Percentiles rank a stretch among this genome's conserved stretches.
Conservation (phyloP, 192 early-diverging fungal species). For the Gigaspora rosea region DNA sequence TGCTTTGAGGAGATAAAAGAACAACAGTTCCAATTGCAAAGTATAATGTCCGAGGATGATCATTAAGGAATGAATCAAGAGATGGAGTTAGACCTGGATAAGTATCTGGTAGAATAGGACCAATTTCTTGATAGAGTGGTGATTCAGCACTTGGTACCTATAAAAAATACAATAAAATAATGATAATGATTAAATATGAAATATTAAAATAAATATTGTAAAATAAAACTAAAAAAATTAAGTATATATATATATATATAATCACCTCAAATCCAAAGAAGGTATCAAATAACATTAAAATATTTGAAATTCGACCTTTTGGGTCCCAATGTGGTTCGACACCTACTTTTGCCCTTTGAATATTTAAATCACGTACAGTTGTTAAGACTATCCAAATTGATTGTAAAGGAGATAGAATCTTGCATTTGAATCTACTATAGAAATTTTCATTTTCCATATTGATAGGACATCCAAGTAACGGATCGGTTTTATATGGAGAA, state of each 20-base stretch:
- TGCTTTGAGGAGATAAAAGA: constrained; percentile 4
- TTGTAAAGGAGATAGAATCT: background rate
- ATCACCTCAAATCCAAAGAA: constrained; percentile 24
- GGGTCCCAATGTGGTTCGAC: too few species aligned
- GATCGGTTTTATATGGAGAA: constrained; percentile 17
- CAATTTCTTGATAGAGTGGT: constrained; percentile 24
- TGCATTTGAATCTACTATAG: background rate
- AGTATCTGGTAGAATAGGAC: constrained; percentile 37
- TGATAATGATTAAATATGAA: too few species aligned
- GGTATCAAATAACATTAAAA: constrained; percentile 13
- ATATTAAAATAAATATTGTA: too few species aligned
- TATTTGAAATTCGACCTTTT: background rate
- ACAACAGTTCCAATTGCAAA: constrained; percentile 39
- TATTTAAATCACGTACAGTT: background rate
- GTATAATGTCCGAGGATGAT: constrained; percentile 28
- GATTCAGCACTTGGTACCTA: background rate
- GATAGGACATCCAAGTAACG: constrained; percentile 11
- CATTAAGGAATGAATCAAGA: constrained; percentile 14
- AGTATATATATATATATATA: too few species aligned
- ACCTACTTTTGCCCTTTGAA: background rate
- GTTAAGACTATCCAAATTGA: background rate
- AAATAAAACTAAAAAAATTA: too few species aligned
- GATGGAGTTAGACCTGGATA: constrained; percentile 9
- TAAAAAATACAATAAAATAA: too few species aligned
- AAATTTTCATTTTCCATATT: background rate